Evolutionary conservation across 2,329 filamentous ascomycete species (phyloP), one percentile per base, ranked within the genome.

Genomic region (Samsoniella hepiali): DNA sequence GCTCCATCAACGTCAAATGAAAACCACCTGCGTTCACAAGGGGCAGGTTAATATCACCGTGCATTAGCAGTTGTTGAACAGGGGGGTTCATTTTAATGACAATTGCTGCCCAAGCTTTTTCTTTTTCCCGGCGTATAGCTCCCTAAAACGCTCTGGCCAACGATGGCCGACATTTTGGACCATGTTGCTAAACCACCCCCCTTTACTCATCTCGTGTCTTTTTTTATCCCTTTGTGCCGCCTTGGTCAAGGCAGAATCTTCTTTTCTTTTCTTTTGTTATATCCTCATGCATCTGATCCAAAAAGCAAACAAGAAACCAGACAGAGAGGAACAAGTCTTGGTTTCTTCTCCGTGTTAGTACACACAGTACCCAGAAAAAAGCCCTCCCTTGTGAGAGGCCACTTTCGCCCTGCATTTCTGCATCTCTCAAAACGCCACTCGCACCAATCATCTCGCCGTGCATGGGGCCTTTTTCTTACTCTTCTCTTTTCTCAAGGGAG

Each of bases 341-440:
- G 4, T 3, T 50, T 10, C 31, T 7, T 34, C 15, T 13, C 31
- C 47, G 10, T 32, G 6, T 51, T 31, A 32, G 15, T 40, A 13
- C 4, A 17, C 5, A 15, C 36, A 29, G 49, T 9, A n/a, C 9
- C 36, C 9, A 29, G n/a, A 17, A 17, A 15, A 34, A n/a, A 15
- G n/a, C 31, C 36, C 51, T 56, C 55, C 55, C 42, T 58, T 49
- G 17, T 3, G 13, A 15, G 15, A 38, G 22, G n/a, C 51, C 34
- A 54, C 53, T 42, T 27, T 29, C 36, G 58, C 58, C 58, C 58
- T 60, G 49, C 58, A 53, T 44, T 60, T 60, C 58, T 60, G 27
- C 58, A 60, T 50, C 57, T 59, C 40, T 22, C n/a, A 17, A 17
- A n/a, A 15, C 57, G 29, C 44, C 42, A 31, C 51, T 11, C 42